phyloP scores from a whole-genome alignment of 106 monocot species.

The Allium sativum region DNA sequence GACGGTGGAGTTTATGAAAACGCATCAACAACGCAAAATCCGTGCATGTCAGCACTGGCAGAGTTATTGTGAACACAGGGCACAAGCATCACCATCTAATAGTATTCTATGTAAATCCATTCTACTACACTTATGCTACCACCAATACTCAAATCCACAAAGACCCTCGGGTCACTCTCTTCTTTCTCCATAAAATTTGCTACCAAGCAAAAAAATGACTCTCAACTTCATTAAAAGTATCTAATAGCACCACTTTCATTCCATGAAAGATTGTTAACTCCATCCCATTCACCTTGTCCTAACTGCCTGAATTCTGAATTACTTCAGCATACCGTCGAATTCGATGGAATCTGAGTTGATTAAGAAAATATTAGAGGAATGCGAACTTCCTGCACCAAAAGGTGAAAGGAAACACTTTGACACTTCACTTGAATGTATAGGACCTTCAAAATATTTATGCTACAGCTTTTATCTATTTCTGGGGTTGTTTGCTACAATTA shows the following conservation, averaged over 20 bases:
- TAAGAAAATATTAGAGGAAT: conserved; percentile 27
- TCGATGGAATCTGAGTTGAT: conserved; percentile 20
- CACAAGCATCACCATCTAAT: conserved; percentile 21
- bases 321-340: conserved; percentile 21
- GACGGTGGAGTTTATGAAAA: conserved; percentile 3
- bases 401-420: conserved; percentile 46
- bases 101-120: conserved; percentile 4
- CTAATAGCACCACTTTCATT: conserved; percentile 12
- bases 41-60: conserved; percentile 22
- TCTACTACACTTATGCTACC: conserved; percentile 27
- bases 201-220: conserved; percentile 30
- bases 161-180: conserved; percentile 30
- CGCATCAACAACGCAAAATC: conserved; percentile 14
- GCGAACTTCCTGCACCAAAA: conserved; percentile 22
- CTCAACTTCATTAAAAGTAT: conserved; percentile 17
- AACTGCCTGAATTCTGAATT: conserved; percentile 33
- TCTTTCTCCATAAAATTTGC: conserved; percentile 51
- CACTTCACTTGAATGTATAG: conserved; percentile 76
- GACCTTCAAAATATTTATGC: too few relatives aligned
- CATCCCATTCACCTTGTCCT: conserved; percentile 43
- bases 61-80: conserved; percentile 19
- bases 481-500: too few relatives aligned
- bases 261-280: conserved; percentile 22
- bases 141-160: conserved; percentile 18
- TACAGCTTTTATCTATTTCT: too few relatives aligned